Conservation (phyloP, 345 rosid genomes). For the Populus deltoides region DNA sequence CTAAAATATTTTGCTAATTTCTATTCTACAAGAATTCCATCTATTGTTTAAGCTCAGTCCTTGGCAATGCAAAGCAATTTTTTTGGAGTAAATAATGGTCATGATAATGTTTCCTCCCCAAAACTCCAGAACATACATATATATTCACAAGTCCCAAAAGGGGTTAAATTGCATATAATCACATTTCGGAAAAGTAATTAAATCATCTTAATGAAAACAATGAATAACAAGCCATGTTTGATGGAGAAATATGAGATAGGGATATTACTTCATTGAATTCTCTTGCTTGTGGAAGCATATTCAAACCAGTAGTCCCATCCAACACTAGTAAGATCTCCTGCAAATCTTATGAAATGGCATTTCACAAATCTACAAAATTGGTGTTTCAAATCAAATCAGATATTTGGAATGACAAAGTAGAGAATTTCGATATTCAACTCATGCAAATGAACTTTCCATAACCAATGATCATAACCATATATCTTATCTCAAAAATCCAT, state of each 20-base stretch:
- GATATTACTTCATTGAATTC: constrained; percentile 86
- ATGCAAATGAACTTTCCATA: neutral
- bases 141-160: neutral
- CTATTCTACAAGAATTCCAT: neutral
- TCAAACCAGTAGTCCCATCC: constrained; percentile 95
- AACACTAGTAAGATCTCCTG: constrained; percentile 93
- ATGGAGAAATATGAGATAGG: constrained; percentile 7
- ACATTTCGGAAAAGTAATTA: neutral
- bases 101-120: neutral
- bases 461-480: neutral
- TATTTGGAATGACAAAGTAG: neutral
- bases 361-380: neutral
- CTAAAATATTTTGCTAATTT: neutral
- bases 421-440: neutral
- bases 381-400: neutral
- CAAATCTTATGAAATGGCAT: constrained; percentile 16
- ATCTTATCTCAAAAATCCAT: neutral
- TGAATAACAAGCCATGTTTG: neutral
- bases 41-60: neutral
- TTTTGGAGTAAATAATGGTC: neutral
- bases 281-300: constrained; percentile 99
- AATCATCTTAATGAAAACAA: neutral
- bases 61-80: neutral
- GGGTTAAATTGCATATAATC: neutral
- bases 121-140: neutral